Evolutionary conservation across 139 green algal genomes (phyloP).

Genomic region (Prasinococcaceae sp.): DNA sequence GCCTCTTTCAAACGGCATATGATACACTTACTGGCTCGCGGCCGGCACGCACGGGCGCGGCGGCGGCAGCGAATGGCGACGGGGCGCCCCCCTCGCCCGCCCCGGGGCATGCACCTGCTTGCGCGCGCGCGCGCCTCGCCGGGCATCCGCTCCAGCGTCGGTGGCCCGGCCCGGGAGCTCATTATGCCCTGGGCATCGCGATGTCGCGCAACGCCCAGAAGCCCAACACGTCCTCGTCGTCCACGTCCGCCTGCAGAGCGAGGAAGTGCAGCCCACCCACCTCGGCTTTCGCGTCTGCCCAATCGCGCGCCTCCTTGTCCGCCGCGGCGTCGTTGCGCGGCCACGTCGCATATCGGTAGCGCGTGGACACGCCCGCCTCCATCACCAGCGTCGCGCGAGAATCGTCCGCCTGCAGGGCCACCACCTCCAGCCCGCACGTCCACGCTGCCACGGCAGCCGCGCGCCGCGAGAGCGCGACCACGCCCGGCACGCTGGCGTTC

Average conservation of each 20-base stretch:
- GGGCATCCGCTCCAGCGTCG: no score
- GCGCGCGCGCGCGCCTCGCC: no score
- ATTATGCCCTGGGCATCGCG: no score
- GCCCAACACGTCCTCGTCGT: conserved; percentile 64
- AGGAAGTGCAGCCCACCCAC: conserved; percentile 86
- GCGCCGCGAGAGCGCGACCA: conserved; percentile 81
- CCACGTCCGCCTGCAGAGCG: conserved; percentile 75
- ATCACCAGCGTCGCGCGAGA: conserved; percentile 74
- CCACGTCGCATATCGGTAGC: conserved; percentile 77
- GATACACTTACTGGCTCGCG: no score
- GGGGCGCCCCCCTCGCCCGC: no score
- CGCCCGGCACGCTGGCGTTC: conserved; percentile 38
- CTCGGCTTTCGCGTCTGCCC: conserved; percentile 74
- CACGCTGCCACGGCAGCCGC: conserved; percentile 71
- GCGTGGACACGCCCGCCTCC: conserved; percentile 82
- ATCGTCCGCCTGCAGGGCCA: conserved; percentile 51
- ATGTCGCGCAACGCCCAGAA: conserved; percentile 88
- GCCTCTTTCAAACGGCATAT: no score
- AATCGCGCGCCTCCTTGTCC: conserved; percentile 63
- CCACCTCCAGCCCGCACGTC: conserved; percentile 87
- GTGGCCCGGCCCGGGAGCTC: no score
- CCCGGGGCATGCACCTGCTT: no score
- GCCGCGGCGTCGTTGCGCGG: conserved; percentile 46
- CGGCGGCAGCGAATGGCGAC: no score
- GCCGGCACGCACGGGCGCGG: no score